Base-by-base conservation (phyloP, 2,329 filamentous ascomycete species). In the Trichoderma sp. region DNA sequence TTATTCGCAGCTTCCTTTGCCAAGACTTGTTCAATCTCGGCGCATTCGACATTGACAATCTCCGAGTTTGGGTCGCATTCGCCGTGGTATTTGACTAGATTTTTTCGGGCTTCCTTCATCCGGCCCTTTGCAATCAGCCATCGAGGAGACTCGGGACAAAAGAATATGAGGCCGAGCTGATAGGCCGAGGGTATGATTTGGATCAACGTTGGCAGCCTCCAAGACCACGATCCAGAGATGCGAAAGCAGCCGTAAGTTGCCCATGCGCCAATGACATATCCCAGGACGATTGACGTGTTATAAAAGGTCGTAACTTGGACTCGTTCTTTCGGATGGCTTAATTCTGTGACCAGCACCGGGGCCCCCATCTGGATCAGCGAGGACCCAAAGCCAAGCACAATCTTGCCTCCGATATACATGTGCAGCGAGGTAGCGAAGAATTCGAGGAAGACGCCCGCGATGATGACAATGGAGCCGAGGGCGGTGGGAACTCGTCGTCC, bases 131-230 rank as follows among this genome's bases (percentile, higher is more conserved):
- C 81, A 54, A 89, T 80, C 32, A 89, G 76, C 83, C 84, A 90
- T 46, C 88, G 82, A 1, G 88, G 88, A 0, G 83, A 87, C 71
- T 90, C 89, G 0, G 88, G 87, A 5, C 87, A 81, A 61, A 86
- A 83, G 71, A 79, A 81, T 61, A 84, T 76, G 65, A 83, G 81
- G 11, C 76, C 66, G 21, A 86, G 79, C 70, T 85, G 79, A 32
- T 78, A 79, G 0, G 71, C 73, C 1, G 81, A 75, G 79, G 81
- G 83, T 5, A 83, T 69, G 54, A 82, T 81, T 73, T 89, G 87
- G 2, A 86, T 74, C 4, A 87, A 77, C 1, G 83, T 84, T 0
- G 86, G 87, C 21, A 87, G 78, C 56, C 84, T 79, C 86, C 83
- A 85, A 0, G 81, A 81, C 85, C 84, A 87, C 32, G 73, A 65